A percentile compares a stretch with the other conserved stretches of the same genome.
Evolutionary conservation across 1,284 basidiomycete genomes (phyloP).

Genomic region (Marasmius fiardii): DNA sequence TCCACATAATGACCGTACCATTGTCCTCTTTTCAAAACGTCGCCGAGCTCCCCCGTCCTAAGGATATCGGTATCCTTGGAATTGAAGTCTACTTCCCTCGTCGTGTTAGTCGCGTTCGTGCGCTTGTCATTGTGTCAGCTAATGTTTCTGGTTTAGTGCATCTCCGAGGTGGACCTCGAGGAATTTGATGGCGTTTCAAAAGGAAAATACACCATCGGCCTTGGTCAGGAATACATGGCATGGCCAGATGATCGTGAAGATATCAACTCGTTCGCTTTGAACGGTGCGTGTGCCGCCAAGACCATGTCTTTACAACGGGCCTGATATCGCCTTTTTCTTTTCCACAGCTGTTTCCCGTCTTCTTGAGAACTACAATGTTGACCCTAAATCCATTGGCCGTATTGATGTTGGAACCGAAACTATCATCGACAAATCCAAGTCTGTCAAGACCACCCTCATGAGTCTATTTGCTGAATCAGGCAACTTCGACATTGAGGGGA

Average conservation of each 20-base stretch:
- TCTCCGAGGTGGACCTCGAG: conserved; percentile 94
- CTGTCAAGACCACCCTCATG: conserved; percentile 98
- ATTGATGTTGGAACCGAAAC: conserved; percentile 99
- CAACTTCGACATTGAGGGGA: conserved; percentile 97
- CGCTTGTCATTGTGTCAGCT: conserved; percentile 7
- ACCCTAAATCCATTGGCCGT: conserved; percentile 94
- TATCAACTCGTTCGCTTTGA: conserved; percentile 97
- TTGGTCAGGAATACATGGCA: conserved; percentile 98
- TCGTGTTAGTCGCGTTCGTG: conserved; percentile 57
- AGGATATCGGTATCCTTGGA: conserved; percentile 90
- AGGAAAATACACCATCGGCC: conserved; percentile 99
- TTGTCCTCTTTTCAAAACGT: conserved; percentile 24
- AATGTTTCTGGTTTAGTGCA: conserved; percentile 56
- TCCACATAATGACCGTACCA: conserved; percentile 37
- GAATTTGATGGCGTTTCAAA: conserved; percentile 93
- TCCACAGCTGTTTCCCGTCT: conserved; percentile 77
- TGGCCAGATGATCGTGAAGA: conserved; percentile 97
- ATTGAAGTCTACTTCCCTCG: conserved; percentile 95
- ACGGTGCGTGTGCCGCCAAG: conserved; percentile 61
- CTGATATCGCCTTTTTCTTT: conserved; percentile 10
- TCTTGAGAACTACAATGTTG: conserved; percentile 93
- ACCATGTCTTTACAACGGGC: background rate
- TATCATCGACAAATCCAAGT: conserved; percentile 99
- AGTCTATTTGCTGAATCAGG: conserved; percentile 91
- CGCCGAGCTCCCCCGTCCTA: conserved; percentile 58